A percentile compares a stretch with the other conserved stretches of the same genome.
These are phyloP conservation scores for Capronia epimyces DNA, from an alignment of 2,329 filamentous ascomycete species.

Conservation along the genomic window DNA sequence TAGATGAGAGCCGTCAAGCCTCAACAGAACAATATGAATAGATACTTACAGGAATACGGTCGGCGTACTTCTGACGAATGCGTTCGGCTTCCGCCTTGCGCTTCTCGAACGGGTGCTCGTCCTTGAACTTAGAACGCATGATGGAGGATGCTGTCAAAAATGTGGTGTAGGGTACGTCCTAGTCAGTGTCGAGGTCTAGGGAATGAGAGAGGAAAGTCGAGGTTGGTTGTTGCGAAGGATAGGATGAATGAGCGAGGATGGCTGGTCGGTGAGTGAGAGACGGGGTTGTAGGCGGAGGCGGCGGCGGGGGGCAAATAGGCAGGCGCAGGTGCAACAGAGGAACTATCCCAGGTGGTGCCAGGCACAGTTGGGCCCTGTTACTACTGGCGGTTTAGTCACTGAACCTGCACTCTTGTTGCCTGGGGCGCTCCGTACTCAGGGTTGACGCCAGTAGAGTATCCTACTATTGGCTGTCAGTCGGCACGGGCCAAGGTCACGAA, in stretches of 20 bases:
- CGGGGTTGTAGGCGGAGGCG: slow-evolving; percentile 2
- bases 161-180: slow-evolving; percentile 2
- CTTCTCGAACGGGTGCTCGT: slow-evolving; percentile 99
- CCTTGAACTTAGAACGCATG: slow-evolving; percentile 99
- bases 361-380: no score
- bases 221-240: slow-evolving; percentile 10
- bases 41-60: slow-evolving; percentile 86
- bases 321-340: slow-evolving; percentile 10
- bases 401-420: neutral
- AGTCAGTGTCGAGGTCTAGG: slow-evolving; percentile 14
- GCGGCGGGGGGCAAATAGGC: slow-evolving; percentile 1
- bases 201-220: slow-evolving; percentile 9
- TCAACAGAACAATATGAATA: neutral
- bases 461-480: slow-evolving; percentile 1
- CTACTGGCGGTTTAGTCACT: no score
- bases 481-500: slow-evolving; percentile 4
- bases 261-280: slow-evolving; percentile 29
- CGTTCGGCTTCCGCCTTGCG: slow-evolving; percentile 99
- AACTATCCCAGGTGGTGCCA: no score
- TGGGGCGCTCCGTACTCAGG: neutral
- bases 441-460: no score
- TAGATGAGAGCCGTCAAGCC: slow-evolving; percentile 12
- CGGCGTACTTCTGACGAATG: slow-evolving; percentile 97
- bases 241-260: slow-evolving; percentile 23
- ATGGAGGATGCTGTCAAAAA: slow-evolving; percentile 24